These are phyloP conservation scores for Verbascum thapsus DNA, from an alignment of 257 asterid species.

Conservation along the genomic window DNA sequence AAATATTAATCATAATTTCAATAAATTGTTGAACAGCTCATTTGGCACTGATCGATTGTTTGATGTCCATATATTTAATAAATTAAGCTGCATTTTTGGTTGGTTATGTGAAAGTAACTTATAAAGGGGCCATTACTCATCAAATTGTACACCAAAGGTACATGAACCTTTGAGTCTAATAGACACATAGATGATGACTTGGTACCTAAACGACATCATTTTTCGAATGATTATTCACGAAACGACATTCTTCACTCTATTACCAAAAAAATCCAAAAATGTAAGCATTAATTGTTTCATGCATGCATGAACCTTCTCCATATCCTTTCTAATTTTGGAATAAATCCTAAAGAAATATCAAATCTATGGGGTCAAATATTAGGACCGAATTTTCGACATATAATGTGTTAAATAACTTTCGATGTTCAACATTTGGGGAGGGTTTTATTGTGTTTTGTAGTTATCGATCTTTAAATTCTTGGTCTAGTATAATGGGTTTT, in stretches of 20 bases:
- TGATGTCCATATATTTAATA: background rate
- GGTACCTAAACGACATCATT: background rate
- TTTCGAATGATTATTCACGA: background rate
- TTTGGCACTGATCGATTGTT: no score
- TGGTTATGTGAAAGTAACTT: conserved; percentile 21
- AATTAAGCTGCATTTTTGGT: background rate
- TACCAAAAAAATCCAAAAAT: background rate
- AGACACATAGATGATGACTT: background rate
- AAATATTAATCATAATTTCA: no score
- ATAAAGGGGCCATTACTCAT: background rate
- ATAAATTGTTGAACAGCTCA: no score
- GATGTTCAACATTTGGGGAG: conserved; percentile 23
- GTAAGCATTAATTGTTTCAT: conserved; percentile 8
- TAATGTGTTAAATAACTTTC: background rate
- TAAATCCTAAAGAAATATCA: conserved; percentile 22
- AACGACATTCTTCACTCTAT: conserved; percentile 3
- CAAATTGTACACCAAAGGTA: background rate
- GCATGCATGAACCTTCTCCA: conserved; percentile 3
- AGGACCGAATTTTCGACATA: conserved; percentile 14
- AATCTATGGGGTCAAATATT: conserved; percentile 16
- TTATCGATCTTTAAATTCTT: background rate
- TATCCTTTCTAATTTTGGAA: conserved; percentile 1
- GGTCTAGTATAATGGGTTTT: background rate
- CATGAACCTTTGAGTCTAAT: background rate
- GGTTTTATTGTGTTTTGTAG: conserved; percentile 12